Conservation (phyloP, 768 basidiomycete species). For the Krasilnikovozyma curviuscula region DNA sequence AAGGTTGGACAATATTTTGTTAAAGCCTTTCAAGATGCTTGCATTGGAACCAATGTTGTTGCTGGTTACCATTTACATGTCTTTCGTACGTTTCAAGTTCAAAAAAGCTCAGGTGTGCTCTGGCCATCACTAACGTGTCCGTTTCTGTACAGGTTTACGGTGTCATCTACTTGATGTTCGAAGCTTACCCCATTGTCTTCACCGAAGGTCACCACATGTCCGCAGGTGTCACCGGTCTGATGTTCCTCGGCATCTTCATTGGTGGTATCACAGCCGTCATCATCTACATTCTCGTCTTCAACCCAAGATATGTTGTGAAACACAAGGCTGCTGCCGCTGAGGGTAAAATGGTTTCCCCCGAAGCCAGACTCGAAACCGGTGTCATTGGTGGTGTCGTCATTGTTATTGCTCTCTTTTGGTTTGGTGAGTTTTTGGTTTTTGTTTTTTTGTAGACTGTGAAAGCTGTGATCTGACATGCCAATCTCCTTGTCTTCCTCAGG, state of each 20-base stretch:
- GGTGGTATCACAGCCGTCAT: constrained; percentile 20
- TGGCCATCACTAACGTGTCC: background rate
- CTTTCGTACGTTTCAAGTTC: constrained; percentile 14
- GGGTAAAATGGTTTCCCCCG: constrained; percentile 12
- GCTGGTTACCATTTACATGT: constrained; percentile 28
- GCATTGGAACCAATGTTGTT: constrained; percentile 25
- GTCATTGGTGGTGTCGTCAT: background rate
- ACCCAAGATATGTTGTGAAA: constrained; percentile 23
- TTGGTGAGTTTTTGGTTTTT: background rate
- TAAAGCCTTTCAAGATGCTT: constrained; percentile 26
- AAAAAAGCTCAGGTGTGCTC: background rate
- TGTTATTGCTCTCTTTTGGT: constrained; percentile 3
- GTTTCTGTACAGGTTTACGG: constrained; percentile 12
- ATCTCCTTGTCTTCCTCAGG: background rate
- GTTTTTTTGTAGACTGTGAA: too few species aligned
- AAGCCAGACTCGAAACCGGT: constrained; percentile 10
- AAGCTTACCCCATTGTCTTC: constrained; percentile 25
- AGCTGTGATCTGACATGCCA: too few species aligned
- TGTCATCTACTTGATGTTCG: constrained; percentile 26
- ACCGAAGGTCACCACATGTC: constrained; percentile 24
- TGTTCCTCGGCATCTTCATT: constrained; percentile 25
- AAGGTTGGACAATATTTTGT: constrained; percentile 18
- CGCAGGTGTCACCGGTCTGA: constrained; percentile 23
- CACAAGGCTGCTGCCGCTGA: constrained; percentile 20
- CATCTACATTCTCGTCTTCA: constrained; percentile 23